Evolutionary conservation across 768 basidiomycete genomes (phyloP).

Genomic region (Harrya chromipes): DNA sequence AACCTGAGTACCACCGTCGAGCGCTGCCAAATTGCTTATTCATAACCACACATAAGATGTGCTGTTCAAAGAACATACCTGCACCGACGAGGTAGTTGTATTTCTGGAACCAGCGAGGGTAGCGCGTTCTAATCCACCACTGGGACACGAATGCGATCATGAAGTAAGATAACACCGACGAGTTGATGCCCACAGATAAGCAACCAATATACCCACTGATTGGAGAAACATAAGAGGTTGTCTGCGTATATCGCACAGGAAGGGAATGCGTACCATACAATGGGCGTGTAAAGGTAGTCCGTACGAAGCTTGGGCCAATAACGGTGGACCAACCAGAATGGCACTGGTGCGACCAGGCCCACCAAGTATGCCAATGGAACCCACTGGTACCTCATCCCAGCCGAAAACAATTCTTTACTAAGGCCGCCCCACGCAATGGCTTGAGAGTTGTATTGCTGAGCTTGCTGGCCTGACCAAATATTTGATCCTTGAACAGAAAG

Average conservation of each 20-base stretch:
- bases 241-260: background rate
- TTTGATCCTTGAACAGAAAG: slow-evolving; percentile 53
- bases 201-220: slow-evolving; percentile 9
- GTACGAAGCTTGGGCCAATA: slow-evolving; percentile 32
- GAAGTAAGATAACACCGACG: slow-evolving; percentile 16
- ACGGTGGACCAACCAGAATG: slow-evolving; percentile 41
- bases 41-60: background rate
- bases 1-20: slow-evolving; percentile 43
- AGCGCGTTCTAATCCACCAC: slow-evolving; percentile 38
- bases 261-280: slow-evolving; percentile 22
- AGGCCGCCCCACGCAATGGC: slow-evolving; percentile 42
- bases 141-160: slow-evolving; percentile 32
- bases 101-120: slow-evolving; percentile 35
- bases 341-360: slow-evolving; percentile 36
- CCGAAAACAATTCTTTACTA: slow-evolving; percentile 32
- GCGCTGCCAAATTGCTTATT: slow-evolving; percentile 16
- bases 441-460: slow-evolving; percentile 29
- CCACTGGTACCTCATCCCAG: slow-evolving; percentile 34
- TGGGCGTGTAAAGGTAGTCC: slow-evolving; percentile 29
- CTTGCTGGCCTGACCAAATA: slow-evolving; percentile 32
- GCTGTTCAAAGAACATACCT: slow-evolving; percentile 25
- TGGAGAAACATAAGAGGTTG: background rate
- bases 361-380: slow-evolving; percentile 38
- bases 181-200: slow-evolving; percentile 28
- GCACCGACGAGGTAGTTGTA: slow-evolving; percentile 42